Base-by-base conservation (phyloP, 208 protist species). In the Leishmania arabica region DNA sequence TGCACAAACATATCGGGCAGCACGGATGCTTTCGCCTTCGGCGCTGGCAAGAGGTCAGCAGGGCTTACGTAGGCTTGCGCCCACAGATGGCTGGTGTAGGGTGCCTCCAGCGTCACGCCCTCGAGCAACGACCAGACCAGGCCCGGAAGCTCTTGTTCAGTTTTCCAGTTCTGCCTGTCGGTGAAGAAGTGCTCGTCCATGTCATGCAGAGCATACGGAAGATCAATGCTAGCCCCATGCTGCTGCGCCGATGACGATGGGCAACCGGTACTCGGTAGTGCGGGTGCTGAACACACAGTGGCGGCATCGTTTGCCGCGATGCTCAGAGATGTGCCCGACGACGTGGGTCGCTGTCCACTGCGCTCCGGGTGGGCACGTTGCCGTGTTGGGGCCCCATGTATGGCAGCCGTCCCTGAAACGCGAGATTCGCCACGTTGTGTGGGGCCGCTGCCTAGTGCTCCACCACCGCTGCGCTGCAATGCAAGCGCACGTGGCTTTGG, bases 11-110 rank as follows among this genome's bases (percentile, higher is more conserved):
- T n/a, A 6, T 24, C 5, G 15, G 75, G 76, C 40, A 84, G 9
- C 27, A 0, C 53, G n/a, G 54, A 49, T 13, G 73, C 17, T 13
- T 51, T 64, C 1, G 24, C 60, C 19, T 64, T 34, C 17, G 49
- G 13, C 1, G 62, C 45, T 4, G 56, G 53, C 31, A 79, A 56
- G 75, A 86, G 49, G 54, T 82, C 79, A 19, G 42, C 64, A 8
- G 88, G 88, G 21, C 80, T 21, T 27, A 77, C 70, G 78, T 90
- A 85, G 34, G 85, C 82, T 73, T 95, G 88, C 65, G 81, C 87
- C 93, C 92, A 95, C 27, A 97, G 81, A 53, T 85, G 51, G 9
- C 86, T 95, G 7, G 88, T 89, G 85, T 91, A 93, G n/a, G 93
- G 91, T 11, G 89, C 74, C 78, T 97, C 93, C 27, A 95, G 64